These are phyloP conservation scores for Solanum microdontum DNA, from an alignment of 257 asterid species.

Conservation along the genomic window DNA sequence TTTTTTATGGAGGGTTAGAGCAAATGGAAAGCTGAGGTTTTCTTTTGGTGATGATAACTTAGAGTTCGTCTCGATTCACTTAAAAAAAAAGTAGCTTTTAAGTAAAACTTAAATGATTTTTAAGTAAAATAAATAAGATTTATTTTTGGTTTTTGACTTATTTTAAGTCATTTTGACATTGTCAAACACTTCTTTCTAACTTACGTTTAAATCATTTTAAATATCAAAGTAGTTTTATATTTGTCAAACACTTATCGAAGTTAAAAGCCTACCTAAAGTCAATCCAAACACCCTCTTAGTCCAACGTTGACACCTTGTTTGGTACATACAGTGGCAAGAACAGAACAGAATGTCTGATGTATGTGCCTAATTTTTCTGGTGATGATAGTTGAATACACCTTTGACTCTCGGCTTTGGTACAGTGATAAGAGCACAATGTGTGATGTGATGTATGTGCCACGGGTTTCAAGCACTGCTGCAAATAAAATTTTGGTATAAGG, in stretches of 20 bases:
- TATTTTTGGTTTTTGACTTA: too few species aligned
- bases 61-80: too few species aligned
- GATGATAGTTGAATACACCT: neutral
- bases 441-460: too few species aligned
- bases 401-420: neutral
- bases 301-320: neutral
- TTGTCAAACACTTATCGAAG: too few species aligned
- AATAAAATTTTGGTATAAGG: too few species aligned
- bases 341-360: neutral
- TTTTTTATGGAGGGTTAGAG: neutral
- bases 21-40: neutral
- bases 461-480: neutral
- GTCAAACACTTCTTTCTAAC: too few species aligned
- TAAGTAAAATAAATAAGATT: too few species aligned
- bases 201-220: too few species aligned
- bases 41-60: neutral
- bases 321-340: neutral
- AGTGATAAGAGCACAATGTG: too few species aligned
- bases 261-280: neutral
- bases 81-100: neutral
- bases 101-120: too few species aligned
- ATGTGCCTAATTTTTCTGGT: neutral
- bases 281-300: neutral
- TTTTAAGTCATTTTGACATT: too few species aligned
- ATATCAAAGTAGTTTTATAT: too few species aligned